phyloP scores from a whole-genome alignment of 2,329 filamentous ascomycete species.

The Fusarium sublunatum region DNA sequence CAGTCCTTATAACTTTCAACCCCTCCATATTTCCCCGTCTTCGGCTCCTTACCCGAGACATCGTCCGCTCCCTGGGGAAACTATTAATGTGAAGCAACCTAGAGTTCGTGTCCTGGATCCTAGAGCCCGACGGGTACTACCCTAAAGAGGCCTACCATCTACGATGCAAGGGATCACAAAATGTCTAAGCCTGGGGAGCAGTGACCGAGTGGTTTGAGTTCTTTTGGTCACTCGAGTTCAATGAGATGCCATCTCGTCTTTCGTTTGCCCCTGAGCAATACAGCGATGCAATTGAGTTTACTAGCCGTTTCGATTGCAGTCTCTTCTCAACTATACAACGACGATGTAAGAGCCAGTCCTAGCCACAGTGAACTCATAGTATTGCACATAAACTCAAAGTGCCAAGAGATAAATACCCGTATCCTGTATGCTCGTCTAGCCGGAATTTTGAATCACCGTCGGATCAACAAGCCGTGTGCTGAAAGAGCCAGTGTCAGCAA shows the following conservation, averaged over 20 bases:
- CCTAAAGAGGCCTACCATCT: slow-evolving; percentile 18
- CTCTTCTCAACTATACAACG: too few species aligned
- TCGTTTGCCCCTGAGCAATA: too few species aligned
- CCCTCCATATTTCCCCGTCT: neutral
- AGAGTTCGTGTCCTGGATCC: slow-evolving; percentile 11
- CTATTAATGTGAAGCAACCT: slow-evolving; percentile 7
- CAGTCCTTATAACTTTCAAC: neutral
- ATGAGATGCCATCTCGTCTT: too few species aligned
- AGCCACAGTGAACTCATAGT: too few species aligned
- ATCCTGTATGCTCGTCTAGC: neutral
- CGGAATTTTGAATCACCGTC: too few species aligned
- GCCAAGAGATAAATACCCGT: neutral
- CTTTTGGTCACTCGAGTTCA: too few species aligned
- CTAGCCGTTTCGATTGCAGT: too few species aligned
- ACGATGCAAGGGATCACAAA: slow-evolving; percentile 5
- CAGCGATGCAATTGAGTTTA: too few species aligned
- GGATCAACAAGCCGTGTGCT: too few species aligned
- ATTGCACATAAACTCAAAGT: too few species aligned
- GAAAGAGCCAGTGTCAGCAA: too few species aligned
- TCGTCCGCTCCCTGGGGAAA: slow-evolving; percentile 6
- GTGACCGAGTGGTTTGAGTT: neutral
- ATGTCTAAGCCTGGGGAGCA: neutral
- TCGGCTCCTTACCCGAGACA: slow-evolving; percentile 34
- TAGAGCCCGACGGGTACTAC: slow-evolving; percentile 17
- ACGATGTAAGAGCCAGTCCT: too few species aligned